phyloP scores from a whole-genome alignment of 495 filamentous ascomycete genomes.

The Podospora didyma region DNA sequence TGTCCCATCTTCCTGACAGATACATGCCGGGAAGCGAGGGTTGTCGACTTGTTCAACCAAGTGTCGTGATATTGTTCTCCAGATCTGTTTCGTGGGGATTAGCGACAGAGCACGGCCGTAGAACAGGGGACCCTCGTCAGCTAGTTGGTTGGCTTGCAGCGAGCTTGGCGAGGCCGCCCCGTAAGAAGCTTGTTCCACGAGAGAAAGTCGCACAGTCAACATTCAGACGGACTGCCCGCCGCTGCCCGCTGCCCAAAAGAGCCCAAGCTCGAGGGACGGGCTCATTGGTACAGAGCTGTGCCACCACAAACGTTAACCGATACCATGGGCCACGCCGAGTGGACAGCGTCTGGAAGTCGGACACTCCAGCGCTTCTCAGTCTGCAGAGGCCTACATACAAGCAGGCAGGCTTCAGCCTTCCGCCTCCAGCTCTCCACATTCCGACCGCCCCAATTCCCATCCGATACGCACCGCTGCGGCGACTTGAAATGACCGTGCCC shows the following conservation, averaged over 20 bases:
- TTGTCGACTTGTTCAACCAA: neutral
- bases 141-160: constrained; percentile 9
- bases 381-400: neutral
- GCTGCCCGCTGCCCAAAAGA: no score
- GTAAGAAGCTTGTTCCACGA: neutral
- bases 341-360: neutral
- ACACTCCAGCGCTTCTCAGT: neutral
- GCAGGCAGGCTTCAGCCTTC: neutral
- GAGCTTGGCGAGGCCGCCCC: no score
- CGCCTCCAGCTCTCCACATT: neutral
- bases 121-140: neutral
- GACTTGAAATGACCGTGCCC: constrained; percentile 13
- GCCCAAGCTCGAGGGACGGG: no score
- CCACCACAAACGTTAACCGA: neutral
- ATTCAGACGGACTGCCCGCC: no score
- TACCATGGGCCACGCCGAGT: neutral
- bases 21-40: neutral
- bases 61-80: neutral
- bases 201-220: neutral
- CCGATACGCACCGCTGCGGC: constrained; percentile 3
- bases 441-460: neutral
- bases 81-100: neutral
- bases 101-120: constrained; percentile 7
- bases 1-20: no score
- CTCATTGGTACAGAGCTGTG: no score